Base-by-base conservation (phyloP, 768 basidiomycete species). In the Phylloporus arenicola region DNA sequence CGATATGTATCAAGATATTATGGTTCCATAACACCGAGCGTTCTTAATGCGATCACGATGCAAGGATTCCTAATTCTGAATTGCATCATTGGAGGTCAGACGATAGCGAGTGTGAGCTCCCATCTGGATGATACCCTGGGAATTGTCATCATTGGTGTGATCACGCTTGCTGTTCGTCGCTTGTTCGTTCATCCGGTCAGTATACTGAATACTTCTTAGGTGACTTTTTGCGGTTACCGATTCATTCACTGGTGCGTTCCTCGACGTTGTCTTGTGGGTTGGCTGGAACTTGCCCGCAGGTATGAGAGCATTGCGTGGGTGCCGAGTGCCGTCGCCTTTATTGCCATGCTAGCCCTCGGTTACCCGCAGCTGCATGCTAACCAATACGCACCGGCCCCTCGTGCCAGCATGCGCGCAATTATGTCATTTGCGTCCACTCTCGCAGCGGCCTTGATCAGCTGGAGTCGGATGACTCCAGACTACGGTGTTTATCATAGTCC, bases 301-400 rank as follows among this genome's bases (percentile, higher is more conserved):
- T 92, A 86, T 57, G 89, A 89, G 62, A 75, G 79, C 11, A 47
- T 86, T 6, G 78, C 82, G 0, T 91, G 89, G 88, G 69, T 91
- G n/a, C 90, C 90, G 0, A 77, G 84, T 20, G 61, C 86, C 14
- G 64, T 92, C 43, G 76, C 81, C 7, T 90, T 83, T 63, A 63
- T 89, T 27, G 73, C 86, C 41, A 81, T 80, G 30, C 63, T 86
- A 1, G 86, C 82, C 1, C 68, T 87, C 17, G 81, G 86, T 0
- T 88, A 83, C 1, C 83, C 86, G 45, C 76, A 88, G 52, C 67
- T 92, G 19, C 69, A 66, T 12, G 57, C 55, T 20, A 79, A 72
- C 43, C 75, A 63, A 37, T 49, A 40, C 5, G 50, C 74, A 4
- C 72, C 73, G 13, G 74, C 56, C 6, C 57, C 57, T 0, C 61